These are phyloP conservation scores for Rasamsonia emersonii DNA, from an alignment of 2,329 filamentous ascomycete species.

Conservation along the genomic window DNA sequence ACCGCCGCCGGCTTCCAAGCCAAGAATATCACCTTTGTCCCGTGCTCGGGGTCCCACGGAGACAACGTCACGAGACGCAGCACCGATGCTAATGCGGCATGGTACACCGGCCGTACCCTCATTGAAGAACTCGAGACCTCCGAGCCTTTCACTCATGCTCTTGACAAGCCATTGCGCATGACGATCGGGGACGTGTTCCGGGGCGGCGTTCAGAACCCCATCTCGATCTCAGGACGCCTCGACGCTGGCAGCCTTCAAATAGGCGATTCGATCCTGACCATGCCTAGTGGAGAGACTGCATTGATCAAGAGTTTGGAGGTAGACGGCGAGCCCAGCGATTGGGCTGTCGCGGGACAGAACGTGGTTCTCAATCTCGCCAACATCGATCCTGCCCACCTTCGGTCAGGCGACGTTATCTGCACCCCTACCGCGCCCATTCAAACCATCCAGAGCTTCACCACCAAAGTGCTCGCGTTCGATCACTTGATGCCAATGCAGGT, in stretches of 20 bases:
- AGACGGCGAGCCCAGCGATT: slow-evolving; percentile 65
- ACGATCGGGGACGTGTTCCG: slow-evolving; percentile 83
- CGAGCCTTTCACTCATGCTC: slow-evolving; percentile 59
- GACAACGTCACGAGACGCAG: slow-evolving; percentile 63
- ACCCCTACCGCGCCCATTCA: slow-evolving; percentile 57
- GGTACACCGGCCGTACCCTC: slow-evolving; percentile 75
- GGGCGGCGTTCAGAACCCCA: slow-evolving; percentile 65
- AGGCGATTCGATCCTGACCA: slow-evolving; percentile 69
- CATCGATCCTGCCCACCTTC: slow-evolving; percentile 75
- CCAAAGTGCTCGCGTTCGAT: slow-evolving; percentile 83
- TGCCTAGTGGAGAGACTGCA: slow-evolving; percentile 74
- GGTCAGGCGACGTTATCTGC: slow-evolving; percentile 81
- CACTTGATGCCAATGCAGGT: slow-evolving; percentile 81
- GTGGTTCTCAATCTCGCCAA: slow-evolving; percentile 73
- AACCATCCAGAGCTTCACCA: slow-evolving; percentile 64
- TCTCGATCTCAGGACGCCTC: slow-evolving; percentile 78
- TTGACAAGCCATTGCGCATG: slow-evolving; percentile 75
- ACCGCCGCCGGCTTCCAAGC: slow-evolving; percentile 69
- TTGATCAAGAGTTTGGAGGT: slow-evolving; percentile 74
- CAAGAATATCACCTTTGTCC: slow-evolving; percentile 78
- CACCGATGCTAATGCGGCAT: slow-evolving; percentile 48
- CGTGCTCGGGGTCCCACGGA: slow-evolving; percentile 79
- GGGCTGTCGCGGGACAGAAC: slow-evolving; percentile 89
- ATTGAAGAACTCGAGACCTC: slow-evolving; percentile 79
- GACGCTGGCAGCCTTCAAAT: slow-evolving; percentile 76